phyloP scores from a whole-genome alignment of 164 flowering plant genomes.

The Vitis labrusca region DNA sequence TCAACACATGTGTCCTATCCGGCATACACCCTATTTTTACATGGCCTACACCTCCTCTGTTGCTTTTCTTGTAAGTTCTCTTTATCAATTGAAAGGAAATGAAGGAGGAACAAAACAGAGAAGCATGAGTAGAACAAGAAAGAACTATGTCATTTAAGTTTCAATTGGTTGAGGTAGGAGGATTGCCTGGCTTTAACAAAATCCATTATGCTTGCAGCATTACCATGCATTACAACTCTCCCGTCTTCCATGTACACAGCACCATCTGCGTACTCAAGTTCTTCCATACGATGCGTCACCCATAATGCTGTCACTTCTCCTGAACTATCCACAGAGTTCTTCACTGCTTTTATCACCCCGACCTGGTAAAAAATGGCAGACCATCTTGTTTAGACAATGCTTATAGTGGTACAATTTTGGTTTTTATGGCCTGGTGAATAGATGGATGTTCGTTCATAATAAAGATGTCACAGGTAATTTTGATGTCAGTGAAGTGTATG shows the following conservation, averaged over 20 bases:
- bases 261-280: constrained; percentile 90
- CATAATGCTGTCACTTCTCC: constrained; percentile 80
- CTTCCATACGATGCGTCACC: constrained; percentile 96
- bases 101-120: too few relatives aligned
- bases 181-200: constrained; percentile 53
- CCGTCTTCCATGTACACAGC: constrained; percentile 95
- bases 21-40: too few relatives aligned
- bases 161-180: constrained; percentile 45
- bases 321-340: constrained; percentile 49
- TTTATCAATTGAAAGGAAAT: too few relatives aligned
- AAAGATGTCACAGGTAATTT: too few relatives aligned
- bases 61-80: too few relatives aligned
- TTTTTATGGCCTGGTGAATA: too few relatives aligned
- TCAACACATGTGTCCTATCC: too few relatives aligned
- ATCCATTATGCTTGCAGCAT: constrained; percentile 40
- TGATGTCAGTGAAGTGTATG: too few relatives aligned
- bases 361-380: constrained; percentile 32
- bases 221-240: constrained; percentile 54
- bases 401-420: background rate
- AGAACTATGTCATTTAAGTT: constrained; percentile 9
- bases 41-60: too few relatives aligned
- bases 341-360: constrained; percentile 86
- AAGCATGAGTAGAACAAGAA: too few relatives aligned
- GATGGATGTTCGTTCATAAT: too few relatives aligned
- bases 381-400: background rate